phyloP scores from a whole-genome alignment of 2,329 filamentous ascomycete species.

The Microcyclospora pomicola region DNA sequence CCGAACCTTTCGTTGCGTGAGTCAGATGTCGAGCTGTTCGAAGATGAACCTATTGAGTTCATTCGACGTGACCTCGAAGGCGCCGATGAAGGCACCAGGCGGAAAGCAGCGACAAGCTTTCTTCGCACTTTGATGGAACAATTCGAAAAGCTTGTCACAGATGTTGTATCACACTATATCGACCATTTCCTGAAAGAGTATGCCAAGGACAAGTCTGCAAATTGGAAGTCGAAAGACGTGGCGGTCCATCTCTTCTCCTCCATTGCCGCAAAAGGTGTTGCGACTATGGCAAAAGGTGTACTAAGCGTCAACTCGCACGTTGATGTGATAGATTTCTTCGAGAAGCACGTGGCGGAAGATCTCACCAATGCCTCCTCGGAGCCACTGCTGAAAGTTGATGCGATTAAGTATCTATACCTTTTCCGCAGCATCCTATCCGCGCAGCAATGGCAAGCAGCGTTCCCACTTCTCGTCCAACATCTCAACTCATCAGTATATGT shows the following conservation, averaged over 20 bases:
- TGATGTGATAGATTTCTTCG: slow-evolving; percentile 88
- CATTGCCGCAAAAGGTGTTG: slow-evolving; percentile 79
- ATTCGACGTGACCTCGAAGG: slow-evolving; percentile 91
- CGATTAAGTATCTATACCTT: slow-evolving; percentile 93
- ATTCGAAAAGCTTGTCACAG: slow-evolving; percentile 74
- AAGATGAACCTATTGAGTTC: slow-evolving; percentile 97
- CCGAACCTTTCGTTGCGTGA: slow-evolving; percentile 86
- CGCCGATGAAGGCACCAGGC: slow-evolving; percentile 84
- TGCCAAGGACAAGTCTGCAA: slow-evolving; percentile 49
- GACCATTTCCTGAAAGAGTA: slow-evolving; percentile 68
- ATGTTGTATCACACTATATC: slow-evolving; percentile 77
- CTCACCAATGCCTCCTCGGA: slow-evolving; percentile 59
- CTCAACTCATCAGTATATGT: slow-evolving; percentile 84
- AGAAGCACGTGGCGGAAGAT: slow-evolving; percentile 81
- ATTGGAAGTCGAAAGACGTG: slow-evolving; percentile 97
- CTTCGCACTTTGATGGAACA: slow-evolving; percentile 75
- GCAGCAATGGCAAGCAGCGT: slow-evolving; percentile 80
- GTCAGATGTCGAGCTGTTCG: slow-evolving; percentile 88
- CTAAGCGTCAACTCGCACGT: slow-evolving; percentile 65
- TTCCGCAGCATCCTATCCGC: slow-evolving; percentile 91
- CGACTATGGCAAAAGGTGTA: slow-evolving; percentile 79
- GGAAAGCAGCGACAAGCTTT: slow-evolving; percentile 90
- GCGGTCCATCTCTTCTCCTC: slow-evolving; percentile 95
- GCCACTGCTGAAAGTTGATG: slow-evolving; percentile 87
- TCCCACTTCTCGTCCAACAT: slow-evolving; percentile 82